Evolutionary conservation across 257 asterid genomes (phyloP).

Genomic region (Fraxinus anomala): DNA sequence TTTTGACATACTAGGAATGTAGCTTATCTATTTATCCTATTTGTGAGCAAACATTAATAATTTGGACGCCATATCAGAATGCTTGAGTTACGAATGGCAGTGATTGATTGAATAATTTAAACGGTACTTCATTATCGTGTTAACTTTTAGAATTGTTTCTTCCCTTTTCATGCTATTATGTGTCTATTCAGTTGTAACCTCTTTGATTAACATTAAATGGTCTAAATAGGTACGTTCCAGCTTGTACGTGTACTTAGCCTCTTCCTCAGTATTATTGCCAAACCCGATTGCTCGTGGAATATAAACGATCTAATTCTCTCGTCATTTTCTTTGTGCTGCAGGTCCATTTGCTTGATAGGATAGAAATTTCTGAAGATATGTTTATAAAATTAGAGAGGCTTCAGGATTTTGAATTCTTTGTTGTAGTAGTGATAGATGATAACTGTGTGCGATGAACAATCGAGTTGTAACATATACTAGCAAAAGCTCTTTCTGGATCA

Average conservation of each 20-base stretch:
- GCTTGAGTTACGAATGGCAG: conserved; percentile 49
- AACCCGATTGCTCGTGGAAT: neutral
- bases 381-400: conserved; percentile 23
- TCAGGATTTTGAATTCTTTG: conserved; percentile 25
- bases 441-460: conserved; percentile 10
- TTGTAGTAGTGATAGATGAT: conserved; percentile 8
- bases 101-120: conserved; percentile 36
- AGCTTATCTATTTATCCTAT: conserved; percentile 17
- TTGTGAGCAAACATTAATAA: conserved; percentile 45
- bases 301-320: neutral
- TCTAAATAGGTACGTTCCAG: neutral
- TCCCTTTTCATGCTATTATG: neutral
- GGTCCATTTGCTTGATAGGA: conserved; percentile 19
- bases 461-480: neutral
- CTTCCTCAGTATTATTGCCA: neutral
- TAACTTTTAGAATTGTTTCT: neutral
- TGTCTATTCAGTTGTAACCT: neutral
- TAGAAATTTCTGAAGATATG: conserved; percentile 29
- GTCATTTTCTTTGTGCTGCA: conserved; percentile 21
- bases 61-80: conserved; percentile 57
- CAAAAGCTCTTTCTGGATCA: conserved; percentile 10
- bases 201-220: too few species aligned
- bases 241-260: neutral
- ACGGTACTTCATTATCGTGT: conserved; percentile 24
- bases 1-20: neutral